A percentile compares a stretch with the other conserved stretches of the same genome.
Evolutionary conservation across 192 early-diverging fungal genomes (phyloP).

Genomic region (Entomortierella lignicola): DNA sequence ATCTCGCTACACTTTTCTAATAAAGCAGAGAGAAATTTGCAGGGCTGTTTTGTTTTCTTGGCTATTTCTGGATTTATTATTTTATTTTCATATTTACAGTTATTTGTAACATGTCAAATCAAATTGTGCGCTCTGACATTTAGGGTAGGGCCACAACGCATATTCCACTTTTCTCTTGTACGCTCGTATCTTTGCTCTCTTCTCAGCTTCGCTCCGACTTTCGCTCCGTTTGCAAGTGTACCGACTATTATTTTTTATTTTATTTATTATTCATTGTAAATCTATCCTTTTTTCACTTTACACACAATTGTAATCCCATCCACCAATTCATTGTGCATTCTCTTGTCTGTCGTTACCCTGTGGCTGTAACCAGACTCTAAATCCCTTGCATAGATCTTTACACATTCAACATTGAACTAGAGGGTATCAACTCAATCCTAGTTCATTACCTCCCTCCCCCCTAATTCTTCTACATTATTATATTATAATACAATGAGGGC

Average conservation of each 20-base stretch:
- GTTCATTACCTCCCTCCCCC: not conserved
- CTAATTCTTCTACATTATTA: not conserved
- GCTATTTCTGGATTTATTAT: not conserved
- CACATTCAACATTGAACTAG: too few species aligned
- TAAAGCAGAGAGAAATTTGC: too few species aligned
- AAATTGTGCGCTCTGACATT: not conserved
- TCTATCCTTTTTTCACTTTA: not conserved
- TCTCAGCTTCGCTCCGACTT: conserved; percentile 25
- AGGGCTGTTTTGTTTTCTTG: not conserved
- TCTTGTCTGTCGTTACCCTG: too few species aligned
- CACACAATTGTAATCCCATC: not conserved
- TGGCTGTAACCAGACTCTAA: too few species aligned
- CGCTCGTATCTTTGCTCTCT: too few species aligned
- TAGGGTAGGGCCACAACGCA: not conserved
- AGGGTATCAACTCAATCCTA: too few species aligned
- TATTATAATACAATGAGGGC: not conserved
- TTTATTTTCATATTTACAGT: not conserved
- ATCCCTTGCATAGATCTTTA: too few species aligned
- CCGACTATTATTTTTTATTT: not conserved
- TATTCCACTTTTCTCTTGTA: too few species aligned
- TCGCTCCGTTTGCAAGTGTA: conserved; percentile 24
- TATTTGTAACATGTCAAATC: not conserved
- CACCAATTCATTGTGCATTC: not conserved
- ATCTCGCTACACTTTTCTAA: too few species aligned
- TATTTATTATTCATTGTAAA: not conserved